These are phyloP conservation scores for Lycium barbarum DNA, from an alignment of 257 asterid genomes.

Conservation along the genomic window DNA sequence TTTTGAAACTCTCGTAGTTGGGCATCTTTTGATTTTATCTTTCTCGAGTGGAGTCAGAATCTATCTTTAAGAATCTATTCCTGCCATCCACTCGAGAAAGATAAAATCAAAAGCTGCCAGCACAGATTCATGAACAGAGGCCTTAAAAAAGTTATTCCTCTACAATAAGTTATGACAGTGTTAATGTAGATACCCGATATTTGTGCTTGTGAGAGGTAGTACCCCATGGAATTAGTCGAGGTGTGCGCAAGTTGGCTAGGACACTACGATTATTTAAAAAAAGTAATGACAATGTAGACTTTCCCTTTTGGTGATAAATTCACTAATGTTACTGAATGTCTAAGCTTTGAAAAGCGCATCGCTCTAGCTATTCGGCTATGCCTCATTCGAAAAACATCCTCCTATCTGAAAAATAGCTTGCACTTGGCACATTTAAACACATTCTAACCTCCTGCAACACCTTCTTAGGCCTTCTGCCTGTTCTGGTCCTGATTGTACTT, in stretches of 20 bases:
- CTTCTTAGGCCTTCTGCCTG: neutral
- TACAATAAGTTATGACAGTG: neutral
- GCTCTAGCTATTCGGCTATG: neutral
- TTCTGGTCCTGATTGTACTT: conserved; percentile 18
- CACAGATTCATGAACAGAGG: neutral
- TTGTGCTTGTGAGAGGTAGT: neutral
- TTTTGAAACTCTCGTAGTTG: conserved; percentile 16
- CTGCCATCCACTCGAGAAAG: too few species aligned
- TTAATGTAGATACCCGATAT: neutral
- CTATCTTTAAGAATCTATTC: conserved; percentile 22
- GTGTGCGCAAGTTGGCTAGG: neutral
- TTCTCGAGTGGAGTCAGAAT: conserved; percentile 12
- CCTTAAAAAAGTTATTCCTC: conserved; percentile 21
- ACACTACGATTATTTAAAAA: neutral
- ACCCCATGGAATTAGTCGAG: neutral
- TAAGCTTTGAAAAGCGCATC: neutral
- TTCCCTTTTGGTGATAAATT: neutral
- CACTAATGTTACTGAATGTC: neutral
- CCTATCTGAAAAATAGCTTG: neutral
- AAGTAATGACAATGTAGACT: neutral
- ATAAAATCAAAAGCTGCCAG: too few species aligned
- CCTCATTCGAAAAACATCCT: neutral
- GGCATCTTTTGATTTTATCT: conserved; percentile 22
- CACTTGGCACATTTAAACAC: neutral
- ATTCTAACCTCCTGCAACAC: conserved; percentile 6